These are phyloP conservation scores for Plasmodium sp. DNA, from an alignment of 169 alveolate genomes.

Conservation along the genomic window DNA sequence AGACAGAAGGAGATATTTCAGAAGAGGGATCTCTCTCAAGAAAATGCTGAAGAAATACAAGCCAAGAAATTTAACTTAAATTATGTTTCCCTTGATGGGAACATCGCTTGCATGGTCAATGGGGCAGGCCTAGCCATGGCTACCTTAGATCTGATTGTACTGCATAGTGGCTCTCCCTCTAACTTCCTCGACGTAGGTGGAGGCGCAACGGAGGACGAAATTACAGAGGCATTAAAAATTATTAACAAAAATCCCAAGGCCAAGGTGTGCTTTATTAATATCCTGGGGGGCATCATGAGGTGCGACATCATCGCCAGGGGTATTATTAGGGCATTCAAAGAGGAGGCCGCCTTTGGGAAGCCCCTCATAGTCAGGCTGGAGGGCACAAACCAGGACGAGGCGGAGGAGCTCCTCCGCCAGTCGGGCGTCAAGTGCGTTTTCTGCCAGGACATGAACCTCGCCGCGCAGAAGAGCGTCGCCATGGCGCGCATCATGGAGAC, in stretches of 20 bases:
- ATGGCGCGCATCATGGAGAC: conserved; percentile 79
- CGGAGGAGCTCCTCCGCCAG: conserved; percentile 87
- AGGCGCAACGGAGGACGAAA: conserved; percentile 92
- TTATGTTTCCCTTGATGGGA: conserved; percentile 95
- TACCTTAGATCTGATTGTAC: conserved; percentile 92
- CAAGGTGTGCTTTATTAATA: conserved; percentile 93
- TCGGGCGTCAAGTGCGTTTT: conserved; percentile 86
- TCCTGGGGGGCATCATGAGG: conserved; percentile 97
- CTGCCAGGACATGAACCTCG: conserved; percentile 90
- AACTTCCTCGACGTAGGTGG: conserved; percentile 99
- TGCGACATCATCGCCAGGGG: conserved; percentile 94
- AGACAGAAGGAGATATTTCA: conserved; percentile 92
- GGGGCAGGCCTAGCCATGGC: conserved; percentile 99
- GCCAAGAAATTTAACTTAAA: conserved; percentile 93
- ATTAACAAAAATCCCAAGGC: conserved; percentile 91
- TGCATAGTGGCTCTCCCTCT: conserved; percentile 95
- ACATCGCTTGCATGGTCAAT: conserved; percentile 95
- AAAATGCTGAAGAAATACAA: conserved; percentile 89
- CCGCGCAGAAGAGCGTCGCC: conserved; percentile 93
- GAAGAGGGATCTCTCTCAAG: conserved; percentile 84
- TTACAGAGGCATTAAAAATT: conserved; percentile 92
- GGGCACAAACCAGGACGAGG: conserved; percentile 95
- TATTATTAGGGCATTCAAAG: conserved; percentile 90
- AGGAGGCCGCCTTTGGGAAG: conserved; percentile 81
- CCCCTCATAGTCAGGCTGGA: conserved; percentile 94